Base-by-base conservation (phyloP, 306 rosid species). In the Purshia tridentata region DNA sequence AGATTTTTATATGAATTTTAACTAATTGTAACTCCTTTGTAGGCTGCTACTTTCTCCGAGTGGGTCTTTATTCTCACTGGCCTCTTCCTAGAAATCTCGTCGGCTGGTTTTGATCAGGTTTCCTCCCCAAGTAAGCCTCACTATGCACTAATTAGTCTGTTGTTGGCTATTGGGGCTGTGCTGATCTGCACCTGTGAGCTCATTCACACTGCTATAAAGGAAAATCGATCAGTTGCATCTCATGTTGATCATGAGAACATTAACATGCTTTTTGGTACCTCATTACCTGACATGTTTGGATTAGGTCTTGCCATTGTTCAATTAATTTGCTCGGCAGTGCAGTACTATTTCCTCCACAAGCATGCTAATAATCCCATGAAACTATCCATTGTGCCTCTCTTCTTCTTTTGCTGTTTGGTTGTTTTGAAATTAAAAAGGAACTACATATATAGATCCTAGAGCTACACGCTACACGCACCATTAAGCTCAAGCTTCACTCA, bases 271-370 rank as follows among this genome's bases (percentile, higher is more conserved):
- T 52, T 15, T 3, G 18, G 62, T n/a, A 18, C 22, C 6, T n/a
- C 39, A 16, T n/a, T 52, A 16, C 73, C 61, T 69, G 73, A 69
- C 20, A 9, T 69, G 12, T 52, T 51, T 9, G 73, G 73, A 52
- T 51, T 69, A 12, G 49, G 37, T 10, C 73, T 69, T 0, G 61
- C 73, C 0, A 1, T 14, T 18, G 5, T 52, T 11, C 73, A 69
- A 42, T 51, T 16, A 4, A 9, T 39, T 52, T 51, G 37, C 73
- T 69, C 61, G 3, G 23, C 73, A 51, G 48, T 6, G 61, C 62
- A 69, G 37, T 69, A 16, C 39, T n/a, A 42, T 51, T 69, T 51
- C 44, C 49, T n/a, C 48, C 23, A 4, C 56, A 6, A 1, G 48
- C 73, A 39, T 37, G 7, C 5, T n/a, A 4, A 1, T n/a, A n/a